These are phyloP conservation scores for Penicillium sp. DNA, from an alignment of 2,329 filamentous ascomycete genomes.

Conservation along the genomic window DNA sequence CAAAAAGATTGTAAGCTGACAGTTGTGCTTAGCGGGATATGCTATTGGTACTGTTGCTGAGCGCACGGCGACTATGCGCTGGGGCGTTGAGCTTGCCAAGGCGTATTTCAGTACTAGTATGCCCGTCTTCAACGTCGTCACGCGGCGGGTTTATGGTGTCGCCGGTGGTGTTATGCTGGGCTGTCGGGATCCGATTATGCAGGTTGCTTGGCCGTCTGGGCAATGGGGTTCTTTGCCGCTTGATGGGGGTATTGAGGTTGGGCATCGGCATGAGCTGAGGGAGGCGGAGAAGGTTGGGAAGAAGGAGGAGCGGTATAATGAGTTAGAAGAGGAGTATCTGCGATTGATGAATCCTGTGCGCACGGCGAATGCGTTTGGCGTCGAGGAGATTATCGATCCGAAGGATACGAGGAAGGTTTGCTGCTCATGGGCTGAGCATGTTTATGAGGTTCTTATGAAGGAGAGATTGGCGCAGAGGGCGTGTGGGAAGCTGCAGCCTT, in stretches of 20 bases:
- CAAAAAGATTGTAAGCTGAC: conserved; percentile 5
- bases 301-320: conserved; percentile 51
- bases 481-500: conserved; percentile 43
- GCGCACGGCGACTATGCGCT: conserved; percentile 61
- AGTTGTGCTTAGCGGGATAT: conserved; percentile 48
- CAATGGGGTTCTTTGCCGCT: conserved; percentile 61
- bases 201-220: conserved; percentile 61
- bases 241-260: conserved; percentile 63
- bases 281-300: conserved; percentile 52
- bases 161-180: conserved; percentile 64
- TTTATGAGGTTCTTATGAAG: conserved; percentile 53
- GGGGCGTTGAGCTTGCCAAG: conserved; percentile 59
- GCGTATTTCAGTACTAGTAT: conserved; percentile 61
- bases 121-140: conserved; percentile 61
- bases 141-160: conserved; percentile 59
- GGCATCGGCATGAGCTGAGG: conserved; percentile 57
- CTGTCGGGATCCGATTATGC: conserved; percentile 57
- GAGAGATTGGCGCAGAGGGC: conserved; percentile 46
- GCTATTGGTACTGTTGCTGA: conserved; percentile 63
- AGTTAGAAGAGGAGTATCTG: conserved; percentile 58
- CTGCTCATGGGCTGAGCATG: conserved; percentile 54
- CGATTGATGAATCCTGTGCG: conserved; percentile 62
- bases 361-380: conserved; percentile 60
- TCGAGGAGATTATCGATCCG: conserved; percentile 64
- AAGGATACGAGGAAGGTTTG: conserved; percentile 55